Evolutionary conservation across 75 land plant species (phyloP).

Genomic region (Larix kaempferi): DNA sequence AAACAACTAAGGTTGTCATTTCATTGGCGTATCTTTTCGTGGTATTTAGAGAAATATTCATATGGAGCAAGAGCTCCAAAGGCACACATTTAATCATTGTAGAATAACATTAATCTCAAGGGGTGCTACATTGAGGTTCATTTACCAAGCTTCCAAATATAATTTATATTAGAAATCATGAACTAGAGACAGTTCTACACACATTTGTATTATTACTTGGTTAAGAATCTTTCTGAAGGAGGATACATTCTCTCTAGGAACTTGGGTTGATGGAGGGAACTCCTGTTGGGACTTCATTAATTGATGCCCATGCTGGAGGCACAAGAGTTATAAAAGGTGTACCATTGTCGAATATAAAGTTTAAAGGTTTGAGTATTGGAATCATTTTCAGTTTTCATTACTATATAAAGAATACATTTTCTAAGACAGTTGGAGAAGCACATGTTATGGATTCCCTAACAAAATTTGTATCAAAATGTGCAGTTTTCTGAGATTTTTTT

Average conservation of each 20-base stretch:
- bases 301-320: constrained; percentile 99
- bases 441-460: not conserved
- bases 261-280: constrained; percentile 83
- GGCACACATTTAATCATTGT: constrained; percentile 54
- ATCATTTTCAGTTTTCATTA: not conserved
- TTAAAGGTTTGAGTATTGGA: constrained; percentile 21
- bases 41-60: too few species aligned
- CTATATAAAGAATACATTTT: not conserved
- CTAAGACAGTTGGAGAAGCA: constrained; percentile 1
- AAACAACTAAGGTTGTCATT: too few species aligned
- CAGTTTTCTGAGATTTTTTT: constrained; percentile 2
- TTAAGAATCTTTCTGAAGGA: not conserved
- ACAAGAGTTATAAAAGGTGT: constrained; percentile 88
- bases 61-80: constrained; percentile 79
- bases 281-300: constrained; percentile 91
- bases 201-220: not conserved
- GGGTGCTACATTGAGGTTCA: constrained; percentile 19
- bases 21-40: too few species aligned
- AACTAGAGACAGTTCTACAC: not conserved
- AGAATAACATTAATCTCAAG: constrained; percentile 19
- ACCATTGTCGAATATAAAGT: constrained; percentile 29
- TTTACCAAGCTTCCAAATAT: not conserved
- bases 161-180: not conserved
- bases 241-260: constrained; percentile 48
- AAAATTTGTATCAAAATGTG: constrained; percentile 3